Evolutionary conservation across 2,329 filamentous ascomycete species (phyloP).

Genomic region (Paracoccidioides lutzii): DNA sequence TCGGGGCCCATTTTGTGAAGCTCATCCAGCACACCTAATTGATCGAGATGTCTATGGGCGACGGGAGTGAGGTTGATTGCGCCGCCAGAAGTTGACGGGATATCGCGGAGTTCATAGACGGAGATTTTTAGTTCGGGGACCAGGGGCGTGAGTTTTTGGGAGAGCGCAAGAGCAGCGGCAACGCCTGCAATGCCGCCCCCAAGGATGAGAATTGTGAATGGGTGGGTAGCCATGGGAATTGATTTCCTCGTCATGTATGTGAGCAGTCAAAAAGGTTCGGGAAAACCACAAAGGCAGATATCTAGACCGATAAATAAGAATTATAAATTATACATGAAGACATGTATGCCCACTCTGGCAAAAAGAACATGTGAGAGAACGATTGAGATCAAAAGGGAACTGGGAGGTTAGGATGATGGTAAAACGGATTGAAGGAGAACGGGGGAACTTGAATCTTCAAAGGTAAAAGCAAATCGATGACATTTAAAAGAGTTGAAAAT

Average conservation of each 20-base stretch:
- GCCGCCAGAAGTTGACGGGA: slow-evolving; percentile 32
- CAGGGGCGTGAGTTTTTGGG: slow-evolving; percentile 10
- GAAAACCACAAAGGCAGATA: neutral
- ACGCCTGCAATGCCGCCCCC: slow-evolving; percentile 14
- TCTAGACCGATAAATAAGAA: neutral
- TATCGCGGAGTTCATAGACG: slow-evolving; percentile 28
- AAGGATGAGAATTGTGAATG: slow-evolving; percentile 11
- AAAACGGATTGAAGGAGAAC: neutral
- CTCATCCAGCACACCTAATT: slow-evolving; percentile 28
- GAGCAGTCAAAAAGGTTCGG: too few relatives aligned
- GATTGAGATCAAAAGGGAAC: neutral
- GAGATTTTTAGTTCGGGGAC: slow-evolving; percentile 19
- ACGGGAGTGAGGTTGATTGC: slow-evolving; percentile 35
- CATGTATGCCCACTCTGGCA: neutral
- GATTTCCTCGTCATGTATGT: neutral
- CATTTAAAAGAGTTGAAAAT: too few relatives aligned
- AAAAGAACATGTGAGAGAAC: neutral
- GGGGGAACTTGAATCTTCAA: too few relatives aligned
- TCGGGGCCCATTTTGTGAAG: slow-evolving; percentile 27
- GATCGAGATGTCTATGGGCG: slow-evolving; percentile 31
- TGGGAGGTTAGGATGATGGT: neutral
- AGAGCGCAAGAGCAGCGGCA: slow-evolving; percentile 12
- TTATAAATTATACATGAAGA: neutral
- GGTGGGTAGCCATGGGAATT: neutral
- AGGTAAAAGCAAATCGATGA: too few relatives aligned